phyloP scores from a whole-genome alignment of 768 basidiomycete species.

The Russula compacta region DNA sequence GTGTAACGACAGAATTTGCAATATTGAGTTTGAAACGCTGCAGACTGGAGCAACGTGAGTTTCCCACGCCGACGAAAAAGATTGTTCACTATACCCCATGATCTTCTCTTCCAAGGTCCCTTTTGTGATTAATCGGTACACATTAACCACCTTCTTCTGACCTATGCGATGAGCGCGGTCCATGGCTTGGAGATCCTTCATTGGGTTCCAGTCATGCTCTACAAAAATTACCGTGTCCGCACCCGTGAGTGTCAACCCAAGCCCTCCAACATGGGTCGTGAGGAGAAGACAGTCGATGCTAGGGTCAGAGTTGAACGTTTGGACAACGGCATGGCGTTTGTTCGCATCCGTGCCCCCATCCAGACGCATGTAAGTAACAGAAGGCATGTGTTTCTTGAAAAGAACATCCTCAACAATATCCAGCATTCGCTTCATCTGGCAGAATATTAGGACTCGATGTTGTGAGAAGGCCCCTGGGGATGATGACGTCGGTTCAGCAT shows the following conservation, averaged over 20 bases:
- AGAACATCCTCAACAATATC: constrained; percentile 93
- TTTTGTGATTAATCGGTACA: constrained; percentile 93
- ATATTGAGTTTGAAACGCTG: constrained; percentile 99
- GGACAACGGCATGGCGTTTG: constrained; percentile 94
- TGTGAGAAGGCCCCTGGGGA: constrained; percentile 60
- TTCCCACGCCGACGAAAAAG: constrained; percentile 5
- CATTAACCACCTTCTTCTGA: constrained; percentile 98
- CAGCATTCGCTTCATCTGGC: constrained; percentile 98
- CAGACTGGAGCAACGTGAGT: constrained; percentile 41
- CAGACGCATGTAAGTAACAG: constrained; percentile 95
- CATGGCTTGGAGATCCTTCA: constrained; percentile 99
- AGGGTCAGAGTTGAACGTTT: constrained; percentile 96
- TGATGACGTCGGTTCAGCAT: constrained; percentile 42
- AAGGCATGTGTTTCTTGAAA: constrained; percentile 88
- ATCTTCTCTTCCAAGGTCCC: constrained; percentile 99
- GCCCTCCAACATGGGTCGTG: constrained; percentile 94
- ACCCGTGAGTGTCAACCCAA: constrained; percentile 92
- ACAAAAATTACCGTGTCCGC: constrained; percentile 99
- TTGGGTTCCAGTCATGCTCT: constrained; percentile 99
- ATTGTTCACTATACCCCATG: constrained; percentile 70
- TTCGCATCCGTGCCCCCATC: constrained; percentile 88
- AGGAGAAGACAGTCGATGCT: constrained; percentile 93
- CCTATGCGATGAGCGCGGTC: constrained; percentile 97
- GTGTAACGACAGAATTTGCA: constrained; percentile 91
- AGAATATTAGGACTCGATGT: constrained; percentile 98